Evolutionary conservation across 164 flowering plant species (phyloP).

Genomic region (Vitis amurensis): DNA sequence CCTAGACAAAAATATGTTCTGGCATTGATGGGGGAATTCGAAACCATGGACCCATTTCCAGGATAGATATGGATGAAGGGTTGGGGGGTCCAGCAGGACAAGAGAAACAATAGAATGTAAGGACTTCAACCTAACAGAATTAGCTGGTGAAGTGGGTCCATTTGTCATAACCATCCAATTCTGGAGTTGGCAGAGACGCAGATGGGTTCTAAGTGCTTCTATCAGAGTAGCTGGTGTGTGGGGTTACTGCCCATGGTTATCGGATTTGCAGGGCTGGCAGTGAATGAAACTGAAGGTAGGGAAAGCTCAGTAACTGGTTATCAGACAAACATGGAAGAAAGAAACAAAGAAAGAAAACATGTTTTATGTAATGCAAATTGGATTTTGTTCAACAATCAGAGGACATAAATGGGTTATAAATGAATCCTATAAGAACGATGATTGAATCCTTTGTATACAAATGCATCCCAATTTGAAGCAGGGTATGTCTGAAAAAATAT

Average conservation of each 20-base stretch:
- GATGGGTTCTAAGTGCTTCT: conserved; percentile 1
- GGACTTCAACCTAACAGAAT: background rate
- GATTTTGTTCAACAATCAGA: conserved; percentile 4
- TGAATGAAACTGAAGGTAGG: background rate
- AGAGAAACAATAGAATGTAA: background rate
- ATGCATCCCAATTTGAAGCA: conserved; percentile 11
- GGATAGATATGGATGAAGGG: background rate
- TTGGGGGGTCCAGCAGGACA: conserved; percentile 8
- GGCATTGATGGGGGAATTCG: conserved; percentile 14
- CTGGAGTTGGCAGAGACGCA: conserved; percentile 4
- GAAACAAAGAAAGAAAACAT: background rate
- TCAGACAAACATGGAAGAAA: background rate
- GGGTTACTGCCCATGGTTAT: background rate
- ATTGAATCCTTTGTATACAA: conserved; percentile 18
- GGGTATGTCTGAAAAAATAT: background rate
- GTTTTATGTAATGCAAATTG: background rate
- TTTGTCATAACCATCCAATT: background rate
- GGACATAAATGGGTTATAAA: background rate
- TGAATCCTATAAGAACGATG: conserved; percentile 12
- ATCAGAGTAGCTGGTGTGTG: conserved; percentile 7
- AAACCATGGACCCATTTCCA: conserved; percentile 5
- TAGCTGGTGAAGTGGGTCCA: conserved; percentile 15
- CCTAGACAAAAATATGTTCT: conserved; percentile 7
- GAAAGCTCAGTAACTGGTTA: background rate
- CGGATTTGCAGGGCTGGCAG: conserved; percentile 4